Base-by-base conservation (phyloP, 202 grass and related monocot species). In the Miscanthus sacchariflorus region DNA sequence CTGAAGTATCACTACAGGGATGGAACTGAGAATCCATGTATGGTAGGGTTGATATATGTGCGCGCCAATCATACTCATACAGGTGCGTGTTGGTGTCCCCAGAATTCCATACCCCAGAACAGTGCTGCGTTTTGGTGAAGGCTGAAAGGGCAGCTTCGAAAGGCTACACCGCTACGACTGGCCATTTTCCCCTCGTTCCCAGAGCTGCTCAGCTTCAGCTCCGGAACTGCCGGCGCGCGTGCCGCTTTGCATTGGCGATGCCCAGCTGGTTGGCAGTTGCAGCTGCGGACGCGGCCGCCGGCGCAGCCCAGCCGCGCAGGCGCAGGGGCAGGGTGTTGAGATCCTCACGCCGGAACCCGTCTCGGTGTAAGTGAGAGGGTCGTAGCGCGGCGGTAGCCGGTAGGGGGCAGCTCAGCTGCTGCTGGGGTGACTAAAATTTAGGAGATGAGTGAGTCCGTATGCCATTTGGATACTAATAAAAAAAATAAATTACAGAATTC, bases 131-230 rank as follows among this genome's bases (percentile, higher is more conserved):
- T 10, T 65, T 5, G n/a, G 9, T 1, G 8, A n/a, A 59, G 52
- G 75, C 30, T 11, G 50, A 35, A 65, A 42, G 18, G 59, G 85
- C 80, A 84, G 75, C 59, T 64, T 80, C 85, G 74, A 83, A 87
- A 87, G 84, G 56, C 84, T 87, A 90, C 74, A 68, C 69, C 68
- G 56, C 84, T 87, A 90, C 68, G 56, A 61, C 68, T 64, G 42
- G 42, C n/a, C 35, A 30, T 39, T 66, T 75, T 30, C 42, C 52
- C 30, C 28, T 68, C 48, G 43, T 40, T 46, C 27, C 58, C 72
- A 38, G 66, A 25, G 80, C 19, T 69, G 80, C 65, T 30, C 27
- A 50, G 18, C 48, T 64, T 64, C 79, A 70, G 43, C 59, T 44
- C 40, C 15, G 9, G 42, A 68, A 33, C 24, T 63, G 46, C 18